A percentile compares a stretch with the other conserved stretches of the same genome.
phyloP scores from a whole-genome alignment of 495 filamentous ascomycete genomes.

The Trichoderma virens region DNA sequence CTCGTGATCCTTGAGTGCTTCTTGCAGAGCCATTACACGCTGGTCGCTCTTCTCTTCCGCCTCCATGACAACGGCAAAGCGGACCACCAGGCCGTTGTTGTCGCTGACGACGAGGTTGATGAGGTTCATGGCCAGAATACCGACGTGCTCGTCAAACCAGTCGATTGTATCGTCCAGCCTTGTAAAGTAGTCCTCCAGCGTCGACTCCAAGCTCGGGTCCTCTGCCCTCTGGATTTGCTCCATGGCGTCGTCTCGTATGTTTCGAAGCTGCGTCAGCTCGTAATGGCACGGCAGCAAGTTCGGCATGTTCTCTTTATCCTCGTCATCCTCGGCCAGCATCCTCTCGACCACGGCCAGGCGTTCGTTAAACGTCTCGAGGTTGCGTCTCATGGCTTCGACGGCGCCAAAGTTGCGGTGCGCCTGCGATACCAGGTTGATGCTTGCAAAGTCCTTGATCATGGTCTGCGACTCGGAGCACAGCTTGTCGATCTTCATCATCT shows the following conservation, averaged over 20 bases:
- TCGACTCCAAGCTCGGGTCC: slow-evolving; percentile 65
- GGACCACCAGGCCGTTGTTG: slow-evolving; percentile 81
- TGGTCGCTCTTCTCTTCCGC: slow-evolving; percentile 95
- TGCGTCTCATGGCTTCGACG: slow-evolving; percentile 82
- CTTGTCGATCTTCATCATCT: slow-evolving; percentile 97
- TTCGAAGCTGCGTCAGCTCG: slow-evolving; percentile 79
- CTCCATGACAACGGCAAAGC: slow-evolving; percentile 83
- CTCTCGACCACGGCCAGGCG: slow-evolving; percentile 64
- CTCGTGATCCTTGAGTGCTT: slow-evolving; percentile 89
- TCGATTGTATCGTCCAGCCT: slow-evolving; percentile 80
- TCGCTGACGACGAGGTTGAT: slow-evolving; percentile 77
- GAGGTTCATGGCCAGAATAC: slow-evolving; percentile 77
- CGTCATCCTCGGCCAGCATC: slow-evolving; percentile 73
- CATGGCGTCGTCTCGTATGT: slow-evolving; percentile 92
- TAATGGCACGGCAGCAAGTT: slow-evolving; percentile 85
- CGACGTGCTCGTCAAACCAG: slow-evolving; percentile 94
- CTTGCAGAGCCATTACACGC: slow-evolving; percentile 79
- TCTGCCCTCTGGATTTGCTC: slow-evolving; percentile 76
- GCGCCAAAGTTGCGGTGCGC: slow-evolving; percentile 91
- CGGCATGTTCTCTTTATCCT: slow-evolving; percentile 80
- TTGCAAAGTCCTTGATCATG: slow-evolving; percentile 94
- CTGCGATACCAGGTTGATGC: slow-evolving; percentile 88
- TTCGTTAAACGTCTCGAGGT: slow-evolving; percentile 76
- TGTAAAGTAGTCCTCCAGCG: slow-evolving; percentile 79
- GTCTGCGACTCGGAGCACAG: slow-evolving; percentile 91